These are phyloP conservation scores for Amoebophrya sp. DNA, from an alignment of 169 alveolate species.

Conservation along the genomic window DNA sequence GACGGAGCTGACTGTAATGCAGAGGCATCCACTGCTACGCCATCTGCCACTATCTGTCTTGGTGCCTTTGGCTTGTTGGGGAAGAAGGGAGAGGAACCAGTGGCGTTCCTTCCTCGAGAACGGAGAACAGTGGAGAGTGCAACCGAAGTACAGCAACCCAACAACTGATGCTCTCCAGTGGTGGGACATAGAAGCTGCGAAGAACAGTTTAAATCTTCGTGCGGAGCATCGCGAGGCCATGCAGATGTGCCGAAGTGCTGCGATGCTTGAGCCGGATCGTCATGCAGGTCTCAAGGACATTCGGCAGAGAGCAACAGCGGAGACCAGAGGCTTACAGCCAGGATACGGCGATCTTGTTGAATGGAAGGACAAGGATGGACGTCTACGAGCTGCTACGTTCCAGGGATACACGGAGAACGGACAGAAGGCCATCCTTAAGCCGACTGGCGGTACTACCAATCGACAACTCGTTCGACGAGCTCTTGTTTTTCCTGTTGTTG, in stretches of 20 bases:
- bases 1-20: background rate
- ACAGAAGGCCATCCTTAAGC: too few species aligned
- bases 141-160: background rate
- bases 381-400: too few species aligned
- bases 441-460: too few species aligned
- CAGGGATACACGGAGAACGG: too few species aligned
- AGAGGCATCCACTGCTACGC: background rate
- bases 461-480: too few species aligned
- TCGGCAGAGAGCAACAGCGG: background rate
- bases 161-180: background rate
- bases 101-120: background rate
- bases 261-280: background rate
- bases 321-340: background rate
- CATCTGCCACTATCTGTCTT: background rate
- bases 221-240: background rate
- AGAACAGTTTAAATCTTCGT: background rate
- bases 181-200: background rate
- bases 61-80: background rate
- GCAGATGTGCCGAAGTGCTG: background rate
- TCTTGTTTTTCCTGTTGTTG: too few species aligned
- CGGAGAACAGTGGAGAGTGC: background rate
- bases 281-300: background rate
- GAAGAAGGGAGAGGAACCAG: background rate
- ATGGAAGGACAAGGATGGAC: background rate
- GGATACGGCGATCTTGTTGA: background rate